Conservation (phyloP, 805 yeast genomes). For the Yamadazyma akitaensis region DNA sequence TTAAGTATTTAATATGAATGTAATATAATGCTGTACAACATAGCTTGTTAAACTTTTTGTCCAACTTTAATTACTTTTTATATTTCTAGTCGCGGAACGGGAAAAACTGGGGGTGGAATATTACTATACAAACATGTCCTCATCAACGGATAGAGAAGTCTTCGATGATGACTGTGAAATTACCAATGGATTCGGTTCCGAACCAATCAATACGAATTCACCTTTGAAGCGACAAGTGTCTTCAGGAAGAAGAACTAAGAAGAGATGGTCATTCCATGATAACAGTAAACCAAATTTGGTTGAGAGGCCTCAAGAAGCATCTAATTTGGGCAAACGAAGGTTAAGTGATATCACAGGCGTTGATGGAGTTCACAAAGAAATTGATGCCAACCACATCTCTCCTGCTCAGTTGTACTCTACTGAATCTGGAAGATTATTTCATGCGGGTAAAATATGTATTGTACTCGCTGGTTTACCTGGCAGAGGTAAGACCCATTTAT, state of each 20-base stretch:
- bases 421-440: conserved; percentile 87
- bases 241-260: conserved; percentile 33
- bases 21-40: conserved; percentile 8
- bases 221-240: conserved; percentile 20
- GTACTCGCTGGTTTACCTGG: conserved; percentile 93
- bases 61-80: background rate
- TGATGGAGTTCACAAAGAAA: conserved; percentile 63
- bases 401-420: conserved; percentile 95
- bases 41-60: background rate
- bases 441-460: conserved; percentile 90
- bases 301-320: conserved; percentile 27
- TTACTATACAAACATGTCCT: conserved; percentile 3
- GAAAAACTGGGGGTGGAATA: conserved; percentile 5
- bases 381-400: conserved; percentile 63
- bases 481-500: conserved; percentile 88
- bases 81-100: background rate
- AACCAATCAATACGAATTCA: conserved; percentile 18
- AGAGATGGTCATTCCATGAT: conserved; percentile 43
- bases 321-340: conserved; percentile 25
- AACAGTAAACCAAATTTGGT: conserved; percentile 36
- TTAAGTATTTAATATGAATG: conserved; percentile 10
- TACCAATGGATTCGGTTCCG: conserved; percentile 35
- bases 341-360: conserved; percentile 39
- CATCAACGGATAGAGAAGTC: conserved; percentile 1
- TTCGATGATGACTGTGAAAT: conserved; percentile 10